Conservation (phyloP, 805 yeast species). For the Candida andamanensis region DNA sequence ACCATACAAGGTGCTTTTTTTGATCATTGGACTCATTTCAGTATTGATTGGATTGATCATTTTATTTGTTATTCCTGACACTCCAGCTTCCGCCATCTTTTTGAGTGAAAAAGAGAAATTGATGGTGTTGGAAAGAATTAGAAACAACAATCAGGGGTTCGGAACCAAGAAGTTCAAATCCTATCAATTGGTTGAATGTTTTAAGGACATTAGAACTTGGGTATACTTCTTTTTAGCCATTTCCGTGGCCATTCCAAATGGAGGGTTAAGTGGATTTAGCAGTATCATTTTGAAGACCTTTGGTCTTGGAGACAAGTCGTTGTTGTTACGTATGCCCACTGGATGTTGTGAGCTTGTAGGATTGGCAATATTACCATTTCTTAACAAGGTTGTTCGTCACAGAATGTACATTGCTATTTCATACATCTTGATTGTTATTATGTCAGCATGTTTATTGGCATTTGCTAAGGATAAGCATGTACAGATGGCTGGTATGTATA, state of each 20-base stretch:
- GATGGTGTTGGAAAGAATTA: slow-evolving; percentile 27
- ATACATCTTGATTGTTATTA: slow-evolving; percentile 12
- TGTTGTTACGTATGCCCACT: too few species aligned
- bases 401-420: slow-evolving; percentile 21
- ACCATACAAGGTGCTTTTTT: slow-evolving; percentile 59
- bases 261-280: slow-evolving; percentile 31
- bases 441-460: slow-evolving; percentile 32
- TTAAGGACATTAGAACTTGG: slow-evolving; percentile 32
- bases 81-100: slow-evolving; percentile 32
- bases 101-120: slow-evolving; percentile 27
- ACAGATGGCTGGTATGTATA: slow-evolving; percentile 24
- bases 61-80: slow-evolving; percentile 38
- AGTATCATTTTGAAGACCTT: slow-evolving; percentile 29
- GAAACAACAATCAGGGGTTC: slow-evolving; percentile 35
- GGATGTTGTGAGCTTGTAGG: too few species aligned
- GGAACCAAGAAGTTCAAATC: slow-evolving; percentile 33
- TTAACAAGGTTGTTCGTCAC: slow-evolving; percentile 21
- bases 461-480: slow-evolving; percentile 28
- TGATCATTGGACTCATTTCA: slow-evolving; percentile 57
- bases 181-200: slow-evolving; percentile 31
- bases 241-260: slow-evolving; percentile 26
- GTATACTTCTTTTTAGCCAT: slow-evolving; percentile 22
- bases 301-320: slow-evolving; percentile 42
- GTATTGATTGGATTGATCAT: slow-evolving; percentile 44
- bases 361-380: slow-evolving; percentile 35